These are phyloP conservation scores for Heterobasidion annosum DNA, from an alignment of 1,284 basidiomycete genomes.

Conservation along the genomic window DNA sequence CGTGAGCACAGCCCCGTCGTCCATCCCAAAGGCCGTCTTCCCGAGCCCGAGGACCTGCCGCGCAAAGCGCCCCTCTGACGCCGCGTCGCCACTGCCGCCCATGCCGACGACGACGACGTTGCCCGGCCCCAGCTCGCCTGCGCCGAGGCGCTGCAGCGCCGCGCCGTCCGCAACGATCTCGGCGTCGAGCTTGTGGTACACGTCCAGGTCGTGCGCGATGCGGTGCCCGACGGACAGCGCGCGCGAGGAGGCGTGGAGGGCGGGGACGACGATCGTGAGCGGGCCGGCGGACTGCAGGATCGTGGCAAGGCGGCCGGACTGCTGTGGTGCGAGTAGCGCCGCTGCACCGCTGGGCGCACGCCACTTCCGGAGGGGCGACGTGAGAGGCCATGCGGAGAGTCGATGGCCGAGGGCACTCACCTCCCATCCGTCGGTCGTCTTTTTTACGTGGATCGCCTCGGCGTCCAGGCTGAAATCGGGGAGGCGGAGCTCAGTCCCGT, in stretches of 20 bases:
- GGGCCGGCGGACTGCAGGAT: slow-evolving; percentile 48
- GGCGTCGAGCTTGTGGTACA: slow-evolving; percentile 64
- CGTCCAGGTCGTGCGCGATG: slow-evolving; percentile 57
- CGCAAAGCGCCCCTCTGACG: slow-evolving; percentile 7
- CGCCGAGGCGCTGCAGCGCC: slow-evolving; percentile 18
- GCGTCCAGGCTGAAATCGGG: not conserved
- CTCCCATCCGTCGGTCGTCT: slow-evolving; percentile 9
- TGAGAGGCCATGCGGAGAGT: too few relatives aligned
- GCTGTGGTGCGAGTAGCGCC: slow-evolving; percentile 15
- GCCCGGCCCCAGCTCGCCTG: slow-evolving; percentile 24
- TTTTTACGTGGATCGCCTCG: not conserved
- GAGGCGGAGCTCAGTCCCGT: slow-evolving; percentile 8
- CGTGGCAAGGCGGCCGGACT: slow-evolving; percentile 50
- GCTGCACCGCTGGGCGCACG: too few relatives aligned
- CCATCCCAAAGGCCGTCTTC: slow-evolving; percentile 21
- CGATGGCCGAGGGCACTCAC: not conserved
- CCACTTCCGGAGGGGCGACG: too few relatives aligned
- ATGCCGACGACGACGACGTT: slow-evolving; percentile 55
- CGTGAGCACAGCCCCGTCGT: slow-evolving; percentile 4
- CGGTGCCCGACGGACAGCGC: slow-evolving; percentile 45
- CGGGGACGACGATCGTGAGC: slow-evolving; percentile 47
- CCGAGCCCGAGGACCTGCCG: slow-evolving; percentile 14
- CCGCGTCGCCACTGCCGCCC: slow-evolving; percentile 6
- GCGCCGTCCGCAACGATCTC: slow-evolving; percentile 45
- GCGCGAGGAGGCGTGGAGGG: slow-evolving; percentile 15